Evolutionary conservation across 768 basidiomycete genomes (phyloP), one percentile per base, ranked within the genome.

Genomic region (Auricularia sp.): DNA sequence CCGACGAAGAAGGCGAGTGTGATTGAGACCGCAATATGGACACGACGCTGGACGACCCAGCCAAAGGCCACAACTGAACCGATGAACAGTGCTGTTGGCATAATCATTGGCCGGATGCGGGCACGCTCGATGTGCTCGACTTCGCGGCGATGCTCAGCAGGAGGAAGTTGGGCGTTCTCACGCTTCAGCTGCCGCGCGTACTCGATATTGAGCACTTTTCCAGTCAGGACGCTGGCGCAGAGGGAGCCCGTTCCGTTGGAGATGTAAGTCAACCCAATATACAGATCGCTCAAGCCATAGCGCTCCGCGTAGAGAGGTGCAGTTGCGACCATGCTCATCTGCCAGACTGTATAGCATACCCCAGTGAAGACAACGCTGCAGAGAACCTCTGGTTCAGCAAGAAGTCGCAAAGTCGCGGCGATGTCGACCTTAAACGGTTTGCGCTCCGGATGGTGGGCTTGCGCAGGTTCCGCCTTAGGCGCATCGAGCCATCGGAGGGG

Each of bases 291-390:
- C 24, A 58, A 16, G 21, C 54, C 24, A 18, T 58, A 58, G 10
- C 18, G 24, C 10, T 24, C 34, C 34, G 54, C 21, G 54, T 58
- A 58, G 10, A 58, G 21, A 8, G 54, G 21, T 2, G 54, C 21
- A 18, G 54, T 58, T 8, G 54, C 54, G 34, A 58, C 54, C 54
- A 58, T 58, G 54, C 54, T 58, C 24, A 24, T 58, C 54, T 58
- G 54, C 54, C 54, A 58, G 24, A 58, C 54, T 8, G 54, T 58
- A 58, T 58, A 58, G 34, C 54, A 58, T 11, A 58, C 54, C 10
- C 54, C 54, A 10, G 54, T 58, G 54, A 58, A 58, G 21, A 34
- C 10, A 8, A 58, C 54, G 34, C 54, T 24, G 34, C 54, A 58
- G 21, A 58, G 54, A 8, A 58, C 54, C 24, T 58, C 54, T 8